A percentile compares a stretch with the other conserved stretches of the same genome.
phyloP scores from a whole-genome alignment of 768 basidiomycete genomes.

The Cubamyces sp. region DNA sequence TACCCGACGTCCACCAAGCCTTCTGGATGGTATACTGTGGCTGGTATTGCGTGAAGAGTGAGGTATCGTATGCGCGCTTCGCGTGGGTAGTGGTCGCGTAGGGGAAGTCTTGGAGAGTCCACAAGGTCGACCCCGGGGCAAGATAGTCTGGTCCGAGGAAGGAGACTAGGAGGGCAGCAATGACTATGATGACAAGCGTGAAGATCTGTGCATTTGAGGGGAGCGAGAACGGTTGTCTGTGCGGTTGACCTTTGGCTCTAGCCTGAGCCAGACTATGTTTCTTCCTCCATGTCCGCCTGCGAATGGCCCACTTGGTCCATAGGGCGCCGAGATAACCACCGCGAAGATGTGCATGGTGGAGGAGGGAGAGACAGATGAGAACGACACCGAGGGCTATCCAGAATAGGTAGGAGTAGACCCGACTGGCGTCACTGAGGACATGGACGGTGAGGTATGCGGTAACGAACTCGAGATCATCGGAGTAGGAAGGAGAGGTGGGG shows the following conservation, averaged over 20 bases:
- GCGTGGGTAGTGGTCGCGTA: slow-evolving; percentile 36
- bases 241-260: slow-evolving; percentile 37
- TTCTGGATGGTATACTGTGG: slow-evolving; percentile 67
- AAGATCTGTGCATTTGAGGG: slow-evolving; percentile 71
- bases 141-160: slow-evolving; percentile 75
- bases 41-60: slow-evolving; percentile 42
- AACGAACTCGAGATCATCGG: slow-evolving; percentile 54
- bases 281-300: slow-evolving; percentile 61
- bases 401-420: slow-evolving; percentile 59
- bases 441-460: slow-evolving; percentile 62
- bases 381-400: slow-evolving; percentile 56
- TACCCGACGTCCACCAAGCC: slow-evolving; percentile 73
- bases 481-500: slow-evolving; percentile 48
- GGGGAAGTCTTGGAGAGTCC: slow-evolving; percentile 32
- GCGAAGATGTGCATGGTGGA: slow-evolving; percentile 48
- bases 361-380: slow-evolving; percentile 44
- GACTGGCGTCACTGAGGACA: slow-evolving; percentile 52
- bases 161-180: slow-evolving; percentile 48
- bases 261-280: slow-evolving; percentile 44
- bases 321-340: slow-evolving; percentile 51
- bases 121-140: slow-evolving; percentile 49
- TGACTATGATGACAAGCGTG: slow-evolving; percentile 47
- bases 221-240: slow-evolving; percentile 48
- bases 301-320: slow-evolving; percentile 63
- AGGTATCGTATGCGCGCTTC: slow-evolving; percentile 32